Evolutionary conservation across 1,284 basidiomycete species (phyloP).

Genomic region (Ceratobasidium theobromae): DNA sequence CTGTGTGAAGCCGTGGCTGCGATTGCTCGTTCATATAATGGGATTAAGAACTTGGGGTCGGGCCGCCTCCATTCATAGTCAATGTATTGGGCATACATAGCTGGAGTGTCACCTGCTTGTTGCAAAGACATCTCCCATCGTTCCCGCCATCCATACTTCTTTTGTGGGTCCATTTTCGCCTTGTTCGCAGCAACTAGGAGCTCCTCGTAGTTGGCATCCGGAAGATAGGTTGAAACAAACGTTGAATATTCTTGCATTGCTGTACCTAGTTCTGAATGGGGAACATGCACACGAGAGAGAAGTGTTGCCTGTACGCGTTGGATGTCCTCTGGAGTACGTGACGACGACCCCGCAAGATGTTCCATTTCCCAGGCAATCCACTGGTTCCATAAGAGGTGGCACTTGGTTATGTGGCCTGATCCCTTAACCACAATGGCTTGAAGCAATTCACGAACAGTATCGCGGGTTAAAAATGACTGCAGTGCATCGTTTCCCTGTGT

Average conservation of each 20-base stretch:
- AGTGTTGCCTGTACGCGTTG: conserved; percentile 42
- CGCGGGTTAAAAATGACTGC: conserved; percentile 44
- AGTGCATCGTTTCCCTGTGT: conserved; percentile 51
- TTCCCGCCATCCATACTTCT: conserved; percentile 63
- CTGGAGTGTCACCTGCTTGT: conserved; percentile 53
- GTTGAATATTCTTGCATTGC: conserved; percentile 83
- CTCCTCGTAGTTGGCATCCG: conserved; percentile 73
- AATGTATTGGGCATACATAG: conserved; percentile 64
- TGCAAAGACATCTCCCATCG: conserved; percentile 61
- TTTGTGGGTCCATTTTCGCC: conserved; percentile 56
- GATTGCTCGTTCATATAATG: conserved; percentile 77
- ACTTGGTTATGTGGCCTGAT: conserved; percentile 61
- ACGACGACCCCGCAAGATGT: conserved; percentile 9
- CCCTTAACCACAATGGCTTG: conserved; percentile 56
- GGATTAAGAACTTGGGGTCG: conserved; percentile 60
- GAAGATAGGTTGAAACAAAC: conserved; percentile 76
- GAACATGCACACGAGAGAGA: conserved; percentile 42
- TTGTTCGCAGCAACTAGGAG: conserved; percentile 76
- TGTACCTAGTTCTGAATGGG: conserved; percentile 58
- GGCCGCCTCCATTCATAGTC: conserved; percentile 65
- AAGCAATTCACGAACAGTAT: conserved; percentile 61
- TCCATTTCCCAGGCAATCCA: conserved; percentile 32
- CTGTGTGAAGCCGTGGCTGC: conserved; percentile 57
- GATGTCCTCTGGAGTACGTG: conserved; percentile 39
- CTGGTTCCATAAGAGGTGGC: conserved; percentile 39